Percentiles rank a stretch among this genome's conserved stretches.
These are phyloP conservation scores for Suillus paluster DNA, from an alignment of 768 basidiomycete species.

Conservation along the genomic window DNA sequence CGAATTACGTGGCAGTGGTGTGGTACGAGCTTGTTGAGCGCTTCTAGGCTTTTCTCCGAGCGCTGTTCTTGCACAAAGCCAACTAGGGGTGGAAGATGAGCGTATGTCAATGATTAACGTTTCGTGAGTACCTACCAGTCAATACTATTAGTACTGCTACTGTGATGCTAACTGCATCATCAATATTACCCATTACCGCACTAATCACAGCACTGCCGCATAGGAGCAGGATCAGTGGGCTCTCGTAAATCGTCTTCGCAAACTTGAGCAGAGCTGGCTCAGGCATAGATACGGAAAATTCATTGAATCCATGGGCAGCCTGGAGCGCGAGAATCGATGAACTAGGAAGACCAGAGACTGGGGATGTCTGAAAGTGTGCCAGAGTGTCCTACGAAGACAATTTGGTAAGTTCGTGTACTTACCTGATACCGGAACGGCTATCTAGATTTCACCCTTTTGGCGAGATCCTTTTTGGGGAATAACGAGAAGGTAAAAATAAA, in stretches of 20 bases:
- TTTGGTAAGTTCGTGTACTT: slow-evolving; percentile 12
- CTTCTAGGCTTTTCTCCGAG: slow-evolving; percentile 93
- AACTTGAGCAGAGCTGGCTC: slow-evolving; percentile 88
- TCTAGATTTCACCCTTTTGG: neutral
- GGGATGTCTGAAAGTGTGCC: slow-evolving; percentile 67
- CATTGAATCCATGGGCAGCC: slow-evolving; percentile 84
- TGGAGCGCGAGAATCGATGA: slow-evolving; percentile 67
- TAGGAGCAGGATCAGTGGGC: slow-evolving; percentile 86
- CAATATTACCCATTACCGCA: slow-evolving; percentile 91
- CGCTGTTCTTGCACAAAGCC: slow-evolving; percentile 96
- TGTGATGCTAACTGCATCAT: slow-evolving; percentile 93
- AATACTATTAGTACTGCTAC: slow-evolving; percentile 92
- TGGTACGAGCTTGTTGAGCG: slow-evolving; percentile 94
- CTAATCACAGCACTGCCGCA: slow-evolving; percentile 91
- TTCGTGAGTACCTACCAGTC: slow-evolving; percentile 63
- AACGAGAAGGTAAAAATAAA: neutral
- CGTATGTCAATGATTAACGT: neutral
- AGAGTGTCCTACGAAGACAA: slow-evolving; percentile 65
- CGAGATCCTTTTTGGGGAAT: neutral
- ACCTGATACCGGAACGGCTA: neutral
- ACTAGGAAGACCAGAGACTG: slow-evolving; percentile 62
- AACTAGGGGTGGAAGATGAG: slow-evolving; percentile 46
- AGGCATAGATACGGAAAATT: slow-evolving; percentile 84
- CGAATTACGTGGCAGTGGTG: slow-evolving; percentile 94
- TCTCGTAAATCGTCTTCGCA: slow-evolving; percentile 94